A percentile compares a stretch with the other conserved stretches of the same genome.
These are phyloP conservation scores for Aspergillus alliaceus DNA, from an alignment of 2,329 filamentous ascomycete genomes.

Conservation along the genomic window DNA sequence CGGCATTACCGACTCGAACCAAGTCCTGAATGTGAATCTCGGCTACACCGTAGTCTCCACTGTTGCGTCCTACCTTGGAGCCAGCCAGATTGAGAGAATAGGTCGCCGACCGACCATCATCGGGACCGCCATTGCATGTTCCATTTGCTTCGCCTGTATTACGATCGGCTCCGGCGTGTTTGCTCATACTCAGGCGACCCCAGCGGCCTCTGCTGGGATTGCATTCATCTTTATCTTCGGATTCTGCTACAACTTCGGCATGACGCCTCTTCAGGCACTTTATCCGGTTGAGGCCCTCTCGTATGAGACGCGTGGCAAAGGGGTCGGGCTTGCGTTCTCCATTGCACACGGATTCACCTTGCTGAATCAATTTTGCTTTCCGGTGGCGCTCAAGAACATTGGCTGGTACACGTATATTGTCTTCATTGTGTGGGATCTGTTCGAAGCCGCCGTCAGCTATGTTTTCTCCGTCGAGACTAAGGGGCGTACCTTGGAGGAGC, in stretches of 20 bases:
- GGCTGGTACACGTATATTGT: slow-evolving; percentile 57
- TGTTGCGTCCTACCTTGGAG: slow-evolving; percentile 56
- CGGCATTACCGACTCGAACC: slow-evolving; percentile 50
- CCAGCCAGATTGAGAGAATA: slow-evolving; percentile 56
- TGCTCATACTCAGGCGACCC: slow-evolving; percentile 9
- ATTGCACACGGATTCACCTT: slow-evolving; percentile 47
- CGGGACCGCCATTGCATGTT: slow-evolving; percentile 47
- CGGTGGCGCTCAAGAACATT: slow-evolving; percentile 51
- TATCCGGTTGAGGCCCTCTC: slow-evolving; percentile 57
- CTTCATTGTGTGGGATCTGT: slow-evolving; percentile 38
- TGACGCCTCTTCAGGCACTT: slow-evolving; percentile 48
- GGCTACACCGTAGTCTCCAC: slow-evolving; percentile 55
- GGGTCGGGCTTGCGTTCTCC: slow-evolving; percentile 53
- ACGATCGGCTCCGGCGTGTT: slow-evolving; percentile 38
- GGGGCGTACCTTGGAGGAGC: slow-evolving; percentile 51
- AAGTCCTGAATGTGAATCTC: slow-evolving; percentile 55
- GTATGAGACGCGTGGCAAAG: slow-evolving; percentile 57
- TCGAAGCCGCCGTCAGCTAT: slow-evolving; percentile 40
- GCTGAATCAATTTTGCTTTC: slow-evolving; percentile 50
- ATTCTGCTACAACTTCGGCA: slow-evolving; percentile 54
- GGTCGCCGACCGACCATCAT: slow-evolving; percentile 60
- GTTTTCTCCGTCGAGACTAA: slow-evolving; percentile 53
- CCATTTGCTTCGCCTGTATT: slow-evolving; percentile 41
- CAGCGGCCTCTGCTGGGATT: slow-evolving; percentile 32
- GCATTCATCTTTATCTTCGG: slow-evolving; percentile 55